Base-by-base conservation (phyloP, 768 basidiomycete species). In the Artomyces pyxidatus region DNA sequence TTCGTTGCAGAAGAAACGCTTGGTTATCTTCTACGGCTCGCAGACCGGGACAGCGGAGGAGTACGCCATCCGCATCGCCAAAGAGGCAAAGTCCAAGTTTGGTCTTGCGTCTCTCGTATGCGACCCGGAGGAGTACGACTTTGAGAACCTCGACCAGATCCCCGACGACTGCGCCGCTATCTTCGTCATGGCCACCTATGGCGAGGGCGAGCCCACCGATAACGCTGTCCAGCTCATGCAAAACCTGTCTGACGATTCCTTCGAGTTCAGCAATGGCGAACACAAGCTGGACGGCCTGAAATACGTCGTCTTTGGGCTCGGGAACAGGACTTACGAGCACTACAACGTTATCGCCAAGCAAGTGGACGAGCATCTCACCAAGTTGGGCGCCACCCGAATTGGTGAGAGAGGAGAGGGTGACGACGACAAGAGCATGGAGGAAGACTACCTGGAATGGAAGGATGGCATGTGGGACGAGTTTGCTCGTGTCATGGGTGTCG, bases 381-480 rank as follows among this genome's bases (percentile, higher is more conserved):
- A 83, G 61, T 83, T 92, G 73, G 95, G 93, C 25, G 96, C 80
- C 19, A 64, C 72, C 47, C 81, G 91, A 45, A 87, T 98, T 29
- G 93, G 93, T 37, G 83, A 85, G 63, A 75, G 85, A 32, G 95
- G 95, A 9, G 94, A 98, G 67, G 95, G 95, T 55, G 96, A 99
- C 61, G 95, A 99, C 62, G 96, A 99, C 68, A 96, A 96, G 74
- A 92, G 88, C 63, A 97, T 99, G 94, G 95, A 99, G 65, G 95
- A 99, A 71, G 95, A 99, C 66, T 99, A 98, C 65, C 79, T 99
- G 11, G 93, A 90, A 59, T 99, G 95, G 95, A 99, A 98, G 67
- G 95, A 99, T 61, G 77, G 75, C 58, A 94, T 98, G 93, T 98
- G 93, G 88, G 83, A 86, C 16, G 81, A 82, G 4, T 89, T 98